phyloP scores from a whole-genome alignment of 257 asterid species.

The Solanum virginianum region DNA sequence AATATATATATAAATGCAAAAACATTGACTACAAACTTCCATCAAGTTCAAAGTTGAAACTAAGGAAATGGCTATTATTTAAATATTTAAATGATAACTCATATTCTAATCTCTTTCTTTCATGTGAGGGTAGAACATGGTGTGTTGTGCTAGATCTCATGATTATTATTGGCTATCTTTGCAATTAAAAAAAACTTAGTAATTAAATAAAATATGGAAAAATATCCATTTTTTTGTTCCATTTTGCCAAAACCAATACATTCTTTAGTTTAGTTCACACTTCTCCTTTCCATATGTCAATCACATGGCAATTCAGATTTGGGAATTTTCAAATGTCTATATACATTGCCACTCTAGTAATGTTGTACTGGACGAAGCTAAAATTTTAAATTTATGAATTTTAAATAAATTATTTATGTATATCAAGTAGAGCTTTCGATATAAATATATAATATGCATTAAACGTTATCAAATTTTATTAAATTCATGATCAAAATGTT shows the following conservation, averaged over 20 bases:
- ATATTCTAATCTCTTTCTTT: neutral
- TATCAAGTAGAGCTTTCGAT: neutral
- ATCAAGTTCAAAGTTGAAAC: neutral
- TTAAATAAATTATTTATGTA: too few relatives aligned
- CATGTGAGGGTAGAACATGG: conserved; percentile 24
- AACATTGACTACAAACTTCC: neutral
- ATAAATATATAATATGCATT: neutral
- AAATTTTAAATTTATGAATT: neutral
- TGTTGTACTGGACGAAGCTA: too few relatives aligned
- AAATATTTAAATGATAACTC: neutral
- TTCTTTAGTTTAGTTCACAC: conserved; percentile 6
- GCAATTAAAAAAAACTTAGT: neutral
- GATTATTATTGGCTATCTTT: conserved; percentile 8
- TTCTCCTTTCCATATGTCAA: neutral
- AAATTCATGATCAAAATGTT: neutral
- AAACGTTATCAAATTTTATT: fast-evolving
- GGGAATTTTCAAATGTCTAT: neutral
- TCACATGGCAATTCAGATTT: conserved; percentile 14
- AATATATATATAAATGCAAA: neutral
- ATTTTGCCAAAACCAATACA: conserved; percentile 11
- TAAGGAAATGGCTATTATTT: neutral
- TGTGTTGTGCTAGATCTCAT: conserved; percentile 6
- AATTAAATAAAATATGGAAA: neutral
- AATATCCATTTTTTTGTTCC: neutral
- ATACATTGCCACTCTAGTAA: neutral